Evolutionary conservation across 306 rosid species (phyloP).

Genomic region (Crotalaria pallida): DNA sequence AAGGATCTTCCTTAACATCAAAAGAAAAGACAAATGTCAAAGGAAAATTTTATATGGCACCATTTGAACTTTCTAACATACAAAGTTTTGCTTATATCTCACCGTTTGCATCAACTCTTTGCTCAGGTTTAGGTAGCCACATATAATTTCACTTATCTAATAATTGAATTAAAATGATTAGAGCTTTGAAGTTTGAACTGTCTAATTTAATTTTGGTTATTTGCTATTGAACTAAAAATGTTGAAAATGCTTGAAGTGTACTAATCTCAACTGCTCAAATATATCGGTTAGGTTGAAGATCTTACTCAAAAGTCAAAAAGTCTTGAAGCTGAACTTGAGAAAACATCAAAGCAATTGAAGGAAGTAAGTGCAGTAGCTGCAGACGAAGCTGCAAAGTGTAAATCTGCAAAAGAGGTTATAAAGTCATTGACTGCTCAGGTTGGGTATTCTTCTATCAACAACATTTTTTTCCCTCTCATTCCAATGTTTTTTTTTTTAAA

Average conservation of each 20-base stretch:
- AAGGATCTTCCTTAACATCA: neutral
- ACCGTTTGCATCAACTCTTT: constrained; percentile 10
- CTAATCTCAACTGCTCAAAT: constrained; percentile 8
- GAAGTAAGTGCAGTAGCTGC: constrained; percentile 75
- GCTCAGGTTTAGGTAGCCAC: neutral
- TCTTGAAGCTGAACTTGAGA: constrained; percentile 79
- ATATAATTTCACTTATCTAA: constrained; percentile 7
- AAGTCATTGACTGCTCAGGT: constrained; percentile 90
- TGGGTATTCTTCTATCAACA: constrained; percentile 21
- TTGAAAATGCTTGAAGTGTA: constrained; percentile 19
- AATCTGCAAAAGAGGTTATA: constrained; percentile 88
- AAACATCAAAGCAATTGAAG: constrained; percentile 63
- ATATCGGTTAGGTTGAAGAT: constrained; percentile 61
- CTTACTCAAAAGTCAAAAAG: constrained; percentile 59
- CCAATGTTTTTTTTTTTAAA: constrained; percentile 5
- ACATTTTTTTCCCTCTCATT: neutral
- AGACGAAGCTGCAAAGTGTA: constrained; percentile 83
- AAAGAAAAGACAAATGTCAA: neutral
- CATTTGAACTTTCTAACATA: neutral
- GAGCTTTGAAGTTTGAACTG: constrained; percentile 10
- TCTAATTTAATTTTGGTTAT: neutral
- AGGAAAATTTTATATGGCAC: neutral
- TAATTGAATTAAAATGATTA: neutral
- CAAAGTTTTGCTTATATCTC: neutral
- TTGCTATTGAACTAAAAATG: constrained; percentile 3